Conservation (phyloP, 2,329 filamentous ascomycete species). For the Blastomyces percursus region DNA sequence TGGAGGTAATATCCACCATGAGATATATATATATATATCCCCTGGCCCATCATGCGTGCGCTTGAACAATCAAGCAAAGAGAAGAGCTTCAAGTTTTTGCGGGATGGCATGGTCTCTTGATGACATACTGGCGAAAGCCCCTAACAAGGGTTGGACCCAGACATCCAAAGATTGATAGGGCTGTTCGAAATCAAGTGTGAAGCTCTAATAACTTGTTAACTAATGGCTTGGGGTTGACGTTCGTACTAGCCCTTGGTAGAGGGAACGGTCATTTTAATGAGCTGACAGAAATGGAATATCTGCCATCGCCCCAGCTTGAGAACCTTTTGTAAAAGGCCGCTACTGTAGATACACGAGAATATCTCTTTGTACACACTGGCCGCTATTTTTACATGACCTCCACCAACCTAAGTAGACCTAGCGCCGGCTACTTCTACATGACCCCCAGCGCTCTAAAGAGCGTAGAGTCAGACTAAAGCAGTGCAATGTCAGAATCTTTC, state of each 20-base stretch:
- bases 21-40: slow-evolving; percentile 12
- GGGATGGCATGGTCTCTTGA: slow-evolving; percentile 11
- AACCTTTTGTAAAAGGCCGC: too few species aligned
- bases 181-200: slow-evolving; percentile 12
- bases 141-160: slow-evolving; percentile 11
- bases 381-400: too few species aligned
- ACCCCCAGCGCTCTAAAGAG: too few species aligned
- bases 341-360: too few species aligned
- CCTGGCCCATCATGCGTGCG: slow-evolving; percentile 10
- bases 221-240: neutral
- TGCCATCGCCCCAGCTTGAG: too few species aligned
- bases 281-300: too few species aligned
- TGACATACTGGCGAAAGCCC: slow-evolving; percentile 9
- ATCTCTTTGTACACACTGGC: too few species aligned
- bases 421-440: too few species aligned
- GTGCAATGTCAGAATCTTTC: too few species aligned
- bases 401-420: too few species aligned
- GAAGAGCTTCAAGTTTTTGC: slow-evolving; percentile 13
- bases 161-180: slow-evolving; percentile 12
- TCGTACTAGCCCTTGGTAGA: neutral
- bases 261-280: neutral
- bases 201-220: slow-evolving; percentile 7
- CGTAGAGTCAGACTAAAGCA: too few species aligned
- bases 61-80: slow-evolving; percentile 10
- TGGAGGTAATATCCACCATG: slow-evolving; percentile 10